These are phyloP conservation scores for Pyrenochaeta sp. DNA, from an alignment of 2,329 filamentous ascomycete genomes.

Conservation along the genomic window DNA sequence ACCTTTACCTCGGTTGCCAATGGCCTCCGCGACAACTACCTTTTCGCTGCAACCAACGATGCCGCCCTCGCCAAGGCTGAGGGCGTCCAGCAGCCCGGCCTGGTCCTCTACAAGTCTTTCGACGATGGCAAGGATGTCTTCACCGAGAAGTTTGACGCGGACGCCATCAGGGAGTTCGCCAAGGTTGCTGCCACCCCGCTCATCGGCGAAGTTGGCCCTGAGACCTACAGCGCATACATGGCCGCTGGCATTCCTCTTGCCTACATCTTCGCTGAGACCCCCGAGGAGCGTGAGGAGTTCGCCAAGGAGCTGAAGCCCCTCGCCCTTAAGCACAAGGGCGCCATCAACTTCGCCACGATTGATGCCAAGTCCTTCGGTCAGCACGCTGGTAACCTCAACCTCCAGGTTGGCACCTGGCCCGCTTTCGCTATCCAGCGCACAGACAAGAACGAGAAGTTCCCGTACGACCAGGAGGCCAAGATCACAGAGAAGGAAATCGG, in stretches of 20 bases:
- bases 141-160: slow-evolving; percentile 80
- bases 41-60: slow-evolving; percentile 90
- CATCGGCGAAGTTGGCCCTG: slow-evolving; percentile 94
- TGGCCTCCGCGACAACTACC: slow-evolving; percentile 85
- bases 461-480: slow-evolving; percentile 84
- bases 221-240: slow-evolving; percentile 97
- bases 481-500: slow-evolving; percentile 77
- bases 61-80: slow-evolving; percentile 85
- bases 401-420: slow-evolving; percentile 93
- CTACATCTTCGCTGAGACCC: slow-evolving; percentile 95
- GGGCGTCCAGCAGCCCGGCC: slow-evolving; percentile 83
- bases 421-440: slow-evolving; percentile 98
- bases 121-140: slow-evolving; percentile 94
- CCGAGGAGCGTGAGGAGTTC: slow-evolving; percentile 85
- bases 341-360: slow-evolving; percentile 97
- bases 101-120: slow-evolving; percentile 97
- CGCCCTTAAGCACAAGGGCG: slow-evolving; percentile 90
- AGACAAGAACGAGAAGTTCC: slow-evolving; percentile 96
- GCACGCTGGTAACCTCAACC: slow-evolving; percentile 96
- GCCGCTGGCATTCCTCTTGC: slow-evolving; percentile 87
- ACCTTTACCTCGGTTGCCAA: slow-evolving; percentile 80
- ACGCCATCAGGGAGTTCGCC: slow-evolving; percentile 82
- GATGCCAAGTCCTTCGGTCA: slow-evolving; percentile 94
- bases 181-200: slow-evolving; percentile 87
- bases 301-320: slow-evolving; percentile 81